These are phyloP conservation scores for Colletotrichum godetiae DNA, from an alignment of 2,329 filamentous ascomycete species.

Conservation along the genomic window DNA sequence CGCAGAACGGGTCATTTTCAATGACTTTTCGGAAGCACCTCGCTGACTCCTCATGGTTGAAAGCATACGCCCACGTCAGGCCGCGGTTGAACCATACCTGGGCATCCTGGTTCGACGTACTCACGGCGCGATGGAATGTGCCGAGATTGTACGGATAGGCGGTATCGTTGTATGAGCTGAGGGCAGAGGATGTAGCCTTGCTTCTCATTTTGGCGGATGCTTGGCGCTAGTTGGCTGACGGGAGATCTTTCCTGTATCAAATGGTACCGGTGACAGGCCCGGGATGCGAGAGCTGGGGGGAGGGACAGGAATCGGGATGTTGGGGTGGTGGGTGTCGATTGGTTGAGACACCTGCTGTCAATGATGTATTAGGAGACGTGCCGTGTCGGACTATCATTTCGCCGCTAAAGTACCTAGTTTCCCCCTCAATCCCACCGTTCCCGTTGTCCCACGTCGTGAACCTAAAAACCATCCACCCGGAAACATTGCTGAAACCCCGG, in stretches of 20 bases:
- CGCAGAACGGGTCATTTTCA: constrained; percentile 62
- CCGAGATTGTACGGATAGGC: constrained; percentile 72
- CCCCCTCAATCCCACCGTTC: background rate
- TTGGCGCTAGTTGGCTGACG: background rate
- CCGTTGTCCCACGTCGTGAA: constrained; percentile 2
- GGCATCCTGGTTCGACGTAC: constrained; percentile 60
- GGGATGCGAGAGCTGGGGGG: background rate
- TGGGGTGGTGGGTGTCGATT: constrained; percentile 22
- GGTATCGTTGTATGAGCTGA: constrained; percentile 31
- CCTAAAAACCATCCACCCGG: background rate
- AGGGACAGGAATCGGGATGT: background rate
- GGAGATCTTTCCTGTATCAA: constrained; percentile 3
- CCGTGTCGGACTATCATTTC: constrained; percentile 29
- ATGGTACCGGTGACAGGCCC: background rate
- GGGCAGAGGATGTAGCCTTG: constrained; percentile 22
- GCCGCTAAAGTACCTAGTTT: background rate
- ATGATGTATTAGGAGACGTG: constrained; percentile 14
- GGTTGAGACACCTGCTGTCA: constrained; percentile 20
- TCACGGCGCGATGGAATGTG: constrained; percentile 64
- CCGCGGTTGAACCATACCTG: constrained; percentile 79
- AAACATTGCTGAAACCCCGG: constrained; percentile 23
- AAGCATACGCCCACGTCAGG: constrained; percentile 79
- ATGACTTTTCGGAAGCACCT: constrained; percentile 73
- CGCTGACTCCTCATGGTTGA: constrained; percentile 80
- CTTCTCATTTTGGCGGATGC: constrained; percentile 25